These are phyloP conservation scores for Hymenochaete sp. DNA, from an alignment of 1,284 basidiomycete species.

Conservation along the genomic window DNA sequence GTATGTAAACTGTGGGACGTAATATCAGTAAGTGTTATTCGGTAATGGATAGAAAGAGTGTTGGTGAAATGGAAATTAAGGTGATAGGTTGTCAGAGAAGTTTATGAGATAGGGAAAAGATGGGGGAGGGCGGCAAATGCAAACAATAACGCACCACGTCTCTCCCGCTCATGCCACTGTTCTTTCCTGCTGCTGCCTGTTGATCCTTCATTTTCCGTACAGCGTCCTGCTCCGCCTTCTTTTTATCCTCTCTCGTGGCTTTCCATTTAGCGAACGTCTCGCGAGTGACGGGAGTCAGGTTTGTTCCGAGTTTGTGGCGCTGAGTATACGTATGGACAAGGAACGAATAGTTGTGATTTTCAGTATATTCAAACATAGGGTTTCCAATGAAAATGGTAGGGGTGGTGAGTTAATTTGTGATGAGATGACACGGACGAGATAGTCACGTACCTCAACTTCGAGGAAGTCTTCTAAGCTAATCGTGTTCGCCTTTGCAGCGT, in stretches of 20 bases:
- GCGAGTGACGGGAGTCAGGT: conserved; percentile 92
- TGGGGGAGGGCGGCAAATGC: no score
- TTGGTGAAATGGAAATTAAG: not conserved
- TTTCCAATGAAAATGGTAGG: not conserved
- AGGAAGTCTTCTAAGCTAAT: conserved; percentile 97
- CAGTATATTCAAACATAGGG: not conserved
- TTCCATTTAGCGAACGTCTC: conserved; percentile 96
- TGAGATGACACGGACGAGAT: conserved; percentile 4
- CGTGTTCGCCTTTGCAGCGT: conserved; percentile 79
- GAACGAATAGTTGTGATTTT: not conserved
- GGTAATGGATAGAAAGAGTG: not conserved
- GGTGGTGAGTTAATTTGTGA: not conserved
- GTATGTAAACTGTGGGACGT: conserved; percentile 72
- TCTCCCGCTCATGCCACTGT: conserved; percentile 87
- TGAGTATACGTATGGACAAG: conserved; percentile 27
- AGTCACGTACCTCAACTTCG: conserved; percentile 75
- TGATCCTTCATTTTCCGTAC: conserved; percentile 78
- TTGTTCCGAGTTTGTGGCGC: conserved; percentile 90
- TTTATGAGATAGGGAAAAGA: no score
- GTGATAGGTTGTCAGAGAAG: not conserved
- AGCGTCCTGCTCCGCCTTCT: conserved; percentile 78
- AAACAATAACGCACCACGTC: conserved; percentile 76
- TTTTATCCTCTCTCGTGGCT: conserved; percentile 88
- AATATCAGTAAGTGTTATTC: conserved; percentile 7
- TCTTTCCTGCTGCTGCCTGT: conserved; percentile 85